A percentile compares a stretch with the other conserved stretches of the same genome.
Evolutionary conservation across 805 yeast genomes (phyloP).

Genomic region (Starmera dryadoides): DNA sequence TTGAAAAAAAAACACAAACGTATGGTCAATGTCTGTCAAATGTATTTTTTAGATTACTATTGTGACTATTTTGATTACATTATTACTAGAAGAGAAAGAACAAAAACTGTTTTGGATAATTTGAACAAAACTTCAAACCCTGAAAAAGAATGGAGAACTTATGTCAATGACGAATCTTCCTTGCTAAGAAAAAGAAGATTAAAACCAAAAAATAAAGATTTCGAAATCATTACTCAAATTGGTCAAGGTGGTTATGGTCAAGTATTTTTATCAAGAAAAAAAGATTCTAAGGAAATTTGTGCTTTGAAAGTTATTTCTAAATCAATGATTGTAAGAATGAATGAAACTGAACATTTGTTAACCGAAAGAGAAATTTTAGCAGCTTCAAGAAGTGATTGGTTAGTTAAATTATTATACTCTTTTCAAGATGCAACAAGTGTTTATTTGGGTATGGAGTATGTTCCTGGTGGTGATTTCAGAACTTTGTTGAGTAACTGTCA

Average conservation of each 20-base stretch:
- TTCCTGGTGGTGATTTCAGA: constrained; percentile 99
- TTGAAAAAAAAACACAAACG: constrained; percentile 56
- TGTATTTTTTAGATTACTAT: constrained; percentile 90
- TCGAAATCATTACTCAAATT: constrained; percentile 94
- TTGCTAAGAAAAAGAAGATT: constrained; percentile 80
- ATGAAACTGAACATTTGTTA: constrained; percentile 91
- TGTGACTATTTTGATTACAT: constrained; percentile 94
- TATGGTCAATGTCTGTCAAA: constrained; percentile 83
- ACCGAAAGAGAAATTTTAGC: constrained; percentile 96
- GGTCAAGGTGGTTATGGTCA: constrained; percentile 99
- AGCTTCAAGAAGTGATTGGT: constrained; percentile 94
- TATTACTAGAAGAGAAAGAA: constrained; percentile 76
- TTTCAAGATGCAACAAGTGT: constrained; percentile 90
- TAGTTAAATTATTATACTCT: constrained; percentile 87
- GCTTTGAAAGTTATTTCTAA: constrained; percentile 91
- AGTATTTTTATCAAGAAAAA: constrained; percentile 91
- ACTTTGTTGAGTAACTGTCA: constrained; percentile 92
- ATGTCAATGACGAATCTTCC: constrained; percentile 78
- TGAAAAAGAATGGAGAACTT: constrained; percentile 60
- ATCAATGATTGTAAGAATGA: constrained; percentile 75
- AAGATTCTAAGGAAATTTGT: constrained; percentile 90
- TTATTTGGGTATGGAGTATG: constrained; percentile 96
- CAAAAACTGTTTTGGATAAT: constrained; percentile 58
- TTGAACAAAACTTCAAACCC: constrained; percentile 31
- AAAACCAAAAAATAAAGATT: constrained; percentile 91